phyloP scores from a whole-genome alignment of 306 rosid genomes.

The Gillenia trifoliata region DNA sequence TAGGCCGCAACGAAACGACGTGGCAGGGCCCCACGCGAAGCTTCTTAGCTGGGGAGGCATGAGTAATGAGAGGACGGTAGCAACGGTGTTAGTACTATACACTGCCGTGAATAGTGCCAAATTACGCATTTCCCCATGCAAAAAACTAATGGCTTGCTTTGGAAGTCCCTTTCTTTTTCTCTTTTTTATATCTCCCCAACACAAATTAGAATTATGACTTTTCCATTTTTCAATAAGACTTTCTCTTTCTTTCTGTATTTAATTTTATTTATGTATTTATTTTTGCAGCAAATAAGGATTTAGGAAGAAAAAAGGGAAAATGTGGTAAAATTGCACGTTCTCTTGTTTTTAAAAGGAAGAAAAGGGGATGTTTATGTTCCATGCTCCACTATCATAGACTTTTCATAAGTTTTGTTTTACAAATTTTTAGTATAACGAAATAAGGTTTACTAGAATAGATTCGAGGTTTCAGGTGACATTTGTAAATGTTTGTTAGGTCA shows the following conservation, averaged over 20 bases:
- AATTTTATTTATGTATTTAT: background rate
- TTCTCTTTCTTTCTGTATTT: background rate
- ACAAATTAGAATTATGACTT: background rate
- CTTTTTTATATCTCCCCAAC: background rate
- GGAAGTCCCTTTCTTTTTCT: background rate
- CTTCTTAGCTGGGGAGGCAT: slow-evolving; percentile 30
- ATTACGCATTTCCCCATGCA: slow-evolving; percentile 22
- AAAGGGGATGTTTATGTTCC: background rate
- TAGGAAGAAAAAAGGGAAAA: background rate
- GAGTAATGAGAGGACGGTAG: background rate
- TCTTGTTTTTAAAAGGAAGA: background rate
- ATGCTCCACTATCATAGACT: background rate
- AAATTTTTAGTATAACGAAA: background rate
- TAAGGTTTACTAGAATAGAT: background rate
- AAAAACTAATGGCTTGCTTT: slow-evolving; percentile 20
- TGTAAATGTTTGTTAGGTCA: too few relatives aligned
- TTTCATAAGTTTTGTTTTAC: background rate
- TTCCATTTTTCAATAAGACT: background rate
- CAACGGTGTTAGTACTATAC: slow-evolving; percentile 7
- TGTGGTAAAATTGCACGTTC: background rate
- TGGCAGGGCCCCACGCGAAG: slow-evolving; percentile 20
- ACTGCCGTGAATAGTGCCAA: background rate
- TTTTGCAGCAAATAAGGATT: background rate
- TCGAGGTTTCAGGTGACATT: background rate
- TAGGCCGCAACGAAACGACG: background rate